Conservation (phyloP, 2,329 filamentous ascomycete genomes). For the Fusarium domesticum region DNA sequence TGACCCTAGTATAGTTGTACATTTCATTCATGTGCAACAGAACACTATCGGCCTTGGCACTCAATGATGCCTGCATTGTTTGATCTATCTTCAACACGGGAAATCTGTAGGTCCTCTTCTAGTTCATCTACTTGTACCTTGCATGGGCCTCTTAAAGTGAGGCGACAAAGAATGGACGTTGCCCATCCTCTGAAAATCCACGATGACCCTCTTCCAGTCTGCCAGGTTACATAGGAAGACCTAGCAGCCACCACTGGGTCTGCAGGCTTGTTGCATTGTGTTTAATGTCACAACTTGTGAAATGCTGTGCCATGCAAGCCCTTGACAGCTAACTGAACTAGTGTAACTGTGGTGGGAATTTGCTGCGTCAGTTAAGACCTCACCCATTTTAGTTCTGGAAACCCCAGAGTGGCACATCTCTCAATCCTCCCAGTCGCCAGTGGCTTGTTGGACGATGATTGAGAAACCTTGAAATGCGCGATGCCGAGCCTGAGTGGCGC, state of each 20-base stretch:
- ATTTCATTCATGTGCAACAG: not conserved
- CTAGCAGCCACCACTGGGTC: slow-evolving; percentile 15
- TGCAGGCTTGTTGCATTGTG: slow-evolving; percentile 6
- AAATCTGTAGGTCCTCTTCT: not conserved
- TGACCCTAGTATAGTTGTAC: not conserved
- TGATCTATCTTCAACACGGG: not conserved
- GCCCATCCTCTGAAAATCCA: slow-evolving; percentile 6
- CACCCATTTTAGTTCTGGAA: slow-evolving; percentile 15
- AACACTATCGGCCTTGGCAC: not conserved
- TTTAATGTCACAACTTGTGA: slow-evolving; percentile 3
- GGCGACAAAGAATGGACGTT: not conserved
- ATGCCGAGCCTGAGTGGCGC: not conserved
- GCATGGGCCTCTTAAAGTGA: not conserved
- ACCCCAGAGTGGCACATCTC: too few species aligned
- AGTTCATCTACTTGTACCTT: not conserved
- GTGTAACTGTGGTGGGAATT: slow-evolving; percentile 15
- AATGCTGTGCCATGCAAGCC: slow-evolving; percentile 6
- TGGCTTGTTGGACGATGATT: not conserved
- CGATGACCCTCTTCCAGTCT: slow-evolving; percentile 5
- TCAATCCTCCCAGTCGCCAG: too few species aligned
- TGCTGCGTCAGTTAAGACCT: slow-evolving; percentile 15
- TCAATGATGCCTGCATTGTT: not conserved
- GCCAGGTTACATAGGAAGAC: slow-evolving; percentile 10
- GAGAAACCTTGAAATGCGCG: slow-evolving; percentile 1
- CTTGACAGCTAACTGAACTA: slow-evolving; percentile 5